Conservation (phyloP, 768 basidiomycete genomes). For the Boletus sensibilis region DNA sequence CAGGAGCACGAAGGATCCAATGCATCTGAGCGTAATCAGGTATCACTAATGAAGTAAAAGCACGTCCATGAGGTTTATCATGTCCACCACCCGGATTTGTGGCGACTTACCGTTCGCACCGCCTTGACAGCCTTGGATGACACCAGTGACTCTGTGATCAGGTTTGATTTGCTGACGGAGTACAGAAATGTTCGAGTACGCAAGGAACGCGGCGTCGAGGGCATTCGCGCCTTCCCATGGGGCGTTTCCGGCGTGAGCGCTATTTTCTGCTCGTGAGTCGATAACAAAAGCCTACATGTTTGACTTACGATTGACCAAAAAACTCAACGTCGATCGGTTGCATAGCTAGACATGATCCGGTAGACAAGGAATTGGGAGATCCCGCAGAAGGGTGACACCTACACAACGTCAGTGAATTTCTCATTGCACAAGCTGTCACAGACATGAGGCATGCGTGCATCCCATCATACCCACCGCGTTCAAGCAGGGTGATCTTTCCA, state of each 20-base stretch:
- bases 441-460: conserved; percentile 85
- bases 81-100: neutral
- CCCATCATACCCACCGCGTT: conserved; percentile 72
- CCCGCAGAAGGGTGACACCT: conserved; percentile 79
- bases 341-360: conserved; percentile 60
- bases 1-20: conserved; percentile 72
- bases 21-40: conserved; percentile 78
- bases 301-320: conserved; percentile 65
- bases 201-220: conserved; percentile 83
- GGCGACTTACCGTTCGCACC: conserved; percentile 58
- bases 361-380: conserved; percentile 44
- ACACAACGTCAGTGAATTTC: conserved; percentile 12
- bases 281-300: neutral
- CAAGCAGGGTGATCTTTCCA: conserved; percentile 73
- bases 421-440: conserved; percentile 12
- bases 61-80: neutral
- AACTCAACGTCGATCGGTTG: conserved; percentile 69
- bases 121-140: conserved; percentile 69
- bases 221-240: conserved; percentile 90
- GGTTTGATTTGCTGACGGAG: conserved; percentile 88
- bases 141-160: conserved; percentile 74
- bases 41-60: conserved; percentile 52
- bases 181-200: conserved; percentile 75
- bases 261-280: conserved; percentile 28
- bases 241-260: conserved; percentile 75